Percentiles rank a stretch among this genome's conserved stretches.
phyloP scores from a whole-genome alignment of 2,329 filamentous ascomycete genomes.

The Cadophora sp. region DNA sequence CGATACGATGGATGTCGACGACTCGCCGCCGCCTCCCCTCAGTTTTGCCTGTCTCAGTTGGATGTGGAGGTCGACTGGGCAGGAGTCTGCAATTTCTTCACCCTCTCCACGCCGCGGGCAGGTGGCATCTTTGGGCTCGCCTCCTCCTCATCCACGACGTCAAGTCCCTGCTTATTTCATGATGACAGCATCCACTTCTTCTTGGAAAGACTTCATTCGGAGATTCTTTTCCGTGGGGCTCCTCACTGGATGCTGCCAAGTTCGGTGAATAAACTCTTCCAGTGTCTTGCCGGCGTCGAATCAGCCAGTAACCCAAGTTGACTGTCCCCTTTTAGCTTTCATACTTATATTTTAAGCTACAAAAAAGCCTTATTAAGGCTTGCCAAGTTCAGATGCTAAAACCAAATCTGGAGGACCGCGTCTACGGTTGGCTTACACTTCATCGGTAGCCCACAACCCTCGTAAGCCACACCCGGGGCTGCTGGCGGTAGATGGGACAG shows the following conservation, averaged over 20 bases:
- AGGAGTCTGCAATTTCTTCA: constrained; percentile 15
- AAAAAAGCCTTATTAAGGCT: background rate
- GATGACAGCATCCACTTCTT: constrained; percentile 8
- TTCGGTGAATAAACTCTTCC: background rate
- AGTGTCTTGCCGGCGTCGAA: background rate
- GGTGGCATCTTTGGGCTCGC: background rate
- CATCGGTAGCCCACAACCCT: constrained; percentile 3
- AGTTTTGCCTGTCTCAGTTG: background rate
- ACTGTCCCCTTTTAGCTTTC: background rate
- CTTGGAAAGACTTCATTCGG: background rate
- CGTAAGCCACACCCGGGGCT: constrained; percentile 1
- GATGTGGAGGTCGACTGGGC: constrained; percentile 7
- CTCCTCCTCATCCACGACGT: constrained; percentile 8
- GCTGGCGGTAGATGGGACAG: constrained; percentile 16
- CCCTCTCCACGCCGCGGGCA: background rate
- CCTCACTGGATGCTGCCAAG: background rate
- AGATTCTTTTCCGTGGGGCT: constrained; percentile 1
- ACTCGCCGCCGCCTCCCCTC: background rate
- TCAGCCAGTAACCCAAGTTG: background rate
- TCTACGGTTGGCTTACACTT: constrained; percentile 13
- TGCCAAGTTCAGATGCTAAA: constrained; percentile 5
- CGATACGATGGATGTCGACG: background rate
- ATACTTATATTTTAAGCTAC: background rate
- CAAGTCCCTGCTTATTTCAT: background rate
- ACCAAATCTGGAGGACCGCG: background rate